A percentile compares a stretch with the other conserved stretches of the same genome.
phyloP scores from a whole-genome alignment of 2,329 filamentous ascomycete genomes.

The Claviceps sp. region DNA sequence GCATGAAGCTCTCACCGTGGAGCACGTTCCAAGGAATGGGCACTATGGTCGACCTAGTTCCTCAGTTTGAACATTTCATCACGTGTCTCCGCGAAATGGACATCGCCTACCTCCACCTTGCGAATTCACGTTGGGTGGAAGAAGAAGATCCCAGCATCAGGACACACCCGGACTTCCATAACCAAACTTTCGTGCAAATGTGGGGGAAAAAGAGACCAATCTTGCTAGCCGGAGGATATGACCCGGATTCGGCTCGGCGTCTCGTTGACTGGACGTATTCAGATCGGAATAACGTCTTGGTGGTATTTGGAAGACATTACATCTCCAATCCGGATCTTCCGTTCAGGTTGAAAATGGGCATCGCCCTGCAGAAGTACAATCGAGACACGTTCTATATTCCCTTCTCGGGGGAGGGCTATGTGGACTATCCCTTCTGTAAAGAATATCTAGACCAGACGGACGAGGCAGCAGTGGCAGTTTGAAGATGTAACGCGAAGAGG shows the following conservation, averaged over 20 bases:
- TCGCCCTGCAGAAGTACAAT: constrained; percentile 16
- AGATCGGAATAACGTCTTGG: constrained; percentile 13
- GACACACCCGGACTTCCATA: not conserved
- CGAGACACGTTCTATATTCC: constrained; percentile 17
- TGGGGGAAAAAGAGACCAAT: not conserved
- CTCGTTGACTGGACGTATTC: constrained; percentile 18
- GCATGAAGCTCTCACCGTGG: constrained; percentile 47
- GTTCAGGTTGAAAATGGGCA: constrained; percentile 14
- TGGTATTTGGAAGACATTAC: constrained; percentile 18
- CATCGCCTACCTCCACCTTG: constrained; percentile 47
- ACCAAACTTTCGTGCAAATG: not conserved
- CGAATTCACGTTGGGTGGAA: constrained; percentile 38
- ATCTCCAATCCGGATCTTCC: constrained; percentile 18
- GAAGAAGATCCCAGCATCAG: not conserved
- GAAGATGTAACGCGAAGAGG: too few species aligned
- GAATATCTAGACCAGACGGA: not conserved
- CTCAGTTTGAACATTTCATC: constrained; percentile 49
- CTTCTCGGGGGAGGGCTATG: constrained; percentile 12
- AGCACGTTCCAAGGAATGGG: constrained; percentile 49
- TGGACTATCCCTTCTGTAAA: constrained; percentile 15
- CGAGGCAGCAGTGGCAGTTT: too few species aligned
- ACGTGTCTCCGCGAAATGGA: constrained; percentile 34
- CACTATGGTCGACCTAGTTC: constrained; percentile 44
- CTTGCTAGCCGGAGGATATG: constrained; percentile 1
- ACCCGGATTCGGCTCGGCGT: constrained; percentile 1